A percentile compares a stretch with the other conserved stretches of the same genome.
These are phyloP conservation scores for Lyophyllum atratum DNA, from an alignment of 768 basidiomycete genomes.

Conservation along the genomic window DNA sequence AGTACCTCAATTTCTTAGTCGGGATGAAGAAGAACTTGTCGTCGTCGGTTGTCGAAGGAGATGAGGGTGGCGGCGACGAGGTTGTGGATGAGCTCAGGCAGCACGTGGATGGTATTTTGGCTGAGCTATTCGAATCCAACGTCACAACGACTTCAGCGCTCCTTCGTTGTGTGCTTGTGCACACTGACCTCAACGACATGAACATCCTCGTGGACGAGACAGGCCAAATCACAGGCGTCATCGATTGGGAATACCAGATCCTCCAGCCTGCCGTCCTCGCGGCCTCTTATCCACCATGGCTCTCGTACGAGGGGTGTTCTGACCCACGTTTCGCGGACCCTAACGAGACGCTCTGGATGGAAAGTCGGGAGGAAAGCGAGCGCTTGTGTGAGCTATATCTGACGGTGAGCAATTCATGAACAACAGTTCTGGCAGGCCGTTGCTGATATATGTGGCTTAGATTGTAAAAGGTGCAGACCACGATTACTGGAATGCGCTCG, in stretches of 20 bases:
- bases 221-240: background rate
- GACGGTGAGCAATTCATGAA: background rate
- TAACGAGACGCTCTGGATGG: background rate
- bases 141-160: background rate
- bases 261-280: background rate
- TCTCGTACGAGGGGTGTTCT: constrained; percentile 1
- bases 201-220: constrained; percentile 1
- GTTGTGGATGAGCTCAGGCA: background rate
- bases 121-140: background rate
- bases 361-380: constrained; percentile 7
- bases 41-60: background rate
- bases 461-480: constrained; percentile 1
- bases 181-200: background rate
- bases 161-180: constrained; percentile 1
- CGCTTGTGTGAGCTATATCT: constrained; percentile 2
- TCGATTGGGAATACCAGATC: constrained; percentile 4
- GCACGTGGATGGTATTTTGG: background rate
- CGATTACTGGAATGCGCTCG: constrained; percentile 7
- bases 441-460: background rate
- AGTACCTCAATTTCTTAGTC: constrained; percentile 9
- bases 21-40: constrained; percentile 1
- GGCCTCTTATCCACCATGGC: constrained; percentile 4
- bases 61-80: background rate
- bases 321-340: constrained; percentile 6
- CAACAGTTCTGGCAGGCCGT: too few species aligned